phyloP scores from a whole-genome alignment of 1,139 yeast species.

The Diutina mesorugosa region DNA sequence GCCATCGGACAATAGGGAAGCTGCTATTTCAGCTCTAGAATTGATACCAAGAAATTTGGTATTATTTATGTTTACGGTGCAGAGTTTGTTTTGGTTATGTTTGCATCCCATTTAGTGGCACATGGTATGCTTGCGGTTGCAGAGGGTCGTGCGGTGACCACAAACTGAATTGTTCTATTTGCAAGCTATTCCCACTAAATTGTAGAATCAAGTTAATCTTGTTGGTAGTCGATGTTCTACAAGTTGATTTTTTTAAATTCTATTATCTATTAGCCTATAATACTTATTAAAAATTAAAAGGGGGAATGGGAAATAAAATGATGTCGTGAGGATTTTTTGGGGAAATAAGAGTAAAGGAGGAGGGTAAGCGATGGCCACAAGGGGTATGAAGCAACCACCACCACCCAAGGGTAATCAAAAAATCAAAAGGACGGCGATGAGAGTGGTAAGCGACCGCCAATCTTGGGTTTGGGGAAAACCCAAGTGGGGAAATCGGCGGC shows the following conservation, averaged over 20 bases:
- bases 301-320: slow-evolving; percentile 3
- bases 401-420: slow-evolving; percentile 7
- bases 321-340: slow-evolving; percentile 4
- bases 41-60: too few relatives aligned
- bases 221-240: not conserved
- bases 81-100: too few relatives aligned
- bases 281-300: slow-evolving; percentile 2
- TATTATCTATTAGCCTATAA: slow-evolving; percentile 3
- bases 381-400: slow-evolving; percentile 1
- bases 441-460: slow-evolving; percentile 2
- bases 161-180: too few relatives aligned
- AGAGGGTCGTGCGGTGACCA: too few relatives aligned
- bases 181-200: too few relatives aligned
- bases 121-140: too few relatives aligned
- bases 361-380: not conserved
- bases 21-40: too few relatives aligned
- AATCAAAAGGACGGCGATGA: not conserved
- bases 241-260: not conserved
- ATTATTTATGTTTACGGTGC: too few relatives aligned
- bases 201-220: too few relatives aligned
- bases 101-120: too few relatives aligned
- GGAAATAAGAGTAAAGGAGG: slow-evolving; percentile 5
- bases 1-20: too few relatives aligned
- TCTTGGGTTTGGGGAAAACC: not conserved
- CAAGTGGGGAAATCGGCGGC: slow-evolving; percentile 8